phyloP scores from a whole-genome alignment of 2,329 filamentous ascomycete genomes.

The Metarhizium sp. region DNA sequence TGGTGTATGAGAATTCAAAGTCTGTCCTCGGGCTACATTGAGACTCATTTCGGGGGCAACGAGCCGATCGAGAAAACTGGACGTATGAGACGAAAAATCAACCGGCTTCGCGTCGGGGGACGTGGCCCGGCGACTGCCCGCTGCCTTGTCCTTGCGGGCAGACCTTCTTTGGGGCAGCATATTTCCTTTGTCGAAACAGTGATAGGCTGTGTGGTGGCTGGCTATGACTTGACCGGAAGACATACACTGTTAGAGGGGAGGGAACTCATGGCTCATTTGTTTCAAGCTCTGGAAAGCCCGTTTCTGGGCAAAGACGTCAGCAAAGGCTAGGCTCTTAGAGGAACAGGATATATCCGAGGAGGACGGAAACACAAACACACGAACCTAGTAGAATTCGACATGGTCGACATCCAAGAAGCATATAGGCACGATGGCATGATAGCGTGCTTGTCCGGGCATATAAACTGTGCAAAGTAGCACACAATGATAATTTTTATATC shows the following conservation, averaged over 20 bases:
- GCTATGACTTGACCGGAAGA: neutral
- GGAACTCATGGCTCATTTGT: neutral
- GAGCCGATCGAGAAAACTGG: neutral
- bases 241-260: neutral
- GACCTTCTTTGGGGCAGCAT: neutral
- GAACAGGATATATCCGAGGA: neutral
- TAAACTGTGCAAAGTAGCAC: neutral
- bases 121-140: neutral
- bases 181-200: neutral
- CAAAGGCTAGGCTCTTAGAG: neutral
- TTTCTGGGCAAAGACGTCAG: neutral
- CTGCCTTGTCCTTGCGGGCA: neutral
- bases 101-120: neutral
- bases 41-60: neutral
- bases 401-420: neutral
- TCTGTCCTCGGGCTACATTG: conserved; percentile 48
- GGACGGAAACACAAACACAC: neutral
- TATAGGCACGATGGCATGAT: neutral
- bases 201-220: neutral
- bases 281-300: neutral
- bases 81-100: neutral
- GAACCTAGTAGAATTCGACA: neutral
- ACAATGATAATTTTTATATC: neutral
- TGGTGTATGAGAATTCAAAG: conserved; percentile 89
- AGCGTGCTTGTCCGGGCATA: neutral